Evolutionary conservation across 2,329 filamentous ascomycete species (phyloP).

Genomic region (Eutypa lata): DNA sequence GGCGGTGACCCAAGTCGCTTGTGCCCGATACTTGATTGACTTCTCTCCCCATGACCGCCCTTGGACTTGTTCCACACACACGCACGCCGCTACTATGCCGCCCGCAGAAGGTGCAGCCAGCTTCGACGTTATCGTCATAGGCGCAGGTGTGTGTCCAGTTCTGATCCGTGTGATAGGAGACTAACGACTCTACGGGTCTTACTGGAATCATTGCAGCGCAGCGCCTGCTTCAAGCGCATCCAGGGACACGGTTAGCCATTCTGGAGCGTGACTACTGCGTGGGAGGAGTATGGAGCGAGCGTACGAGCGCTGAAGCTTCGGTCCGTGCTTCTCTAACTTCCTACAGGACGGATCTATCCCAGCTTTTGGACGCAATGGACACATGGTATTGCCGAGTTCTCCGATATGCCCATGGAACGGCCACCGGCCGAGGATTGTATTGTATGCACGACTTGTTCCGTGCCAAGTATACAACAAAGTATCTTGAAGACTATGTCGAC

Average conservation of each 20-base stretch:
- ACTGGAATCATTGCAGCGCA: constrained; percentile 16
- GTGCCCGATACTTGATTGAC: background rate
- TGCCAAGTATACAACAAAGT: constrained; percentile 24
- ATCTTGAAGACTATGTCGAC: constrained; percentile 20
- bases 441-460: constrained; percentile 21
- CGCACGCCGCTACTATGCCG: constrained; percentile 4
- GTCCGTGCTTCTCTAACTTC: constrained; percentile 2
- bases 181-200: constrained; percentile 10
- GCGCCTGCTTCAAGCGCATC: constrained; percentile 15
- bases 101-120: constrained; percentile 1
- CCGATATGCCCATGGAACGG: constrained; percentile 23
- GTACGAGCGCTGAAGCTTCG: constrained; percentile 5
- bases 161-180: background rate
- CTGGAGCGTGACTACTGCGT: constrained; percentile 17
- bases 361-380: constrained; percentile 30
- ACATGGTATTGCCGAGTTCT: constrained; percentile 25
- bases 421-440: constrained; percentile 20
- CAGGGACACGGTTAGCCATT: constrained; percentile 13
- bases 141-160: constrained; percentile 12
- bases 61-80: constrained; percentile 2
- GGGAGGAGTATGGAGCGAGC: constrained; percentile 16
- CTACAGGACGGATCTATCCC: constrained; percentile 20
- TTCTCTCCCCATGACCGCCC: background rate
- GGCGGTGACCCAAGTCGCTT: background rate
- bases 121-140: constrained; percentile 14